Evolutionary conservation across 106 monocot species (phyloP), one percentile per base, ranked within the genome.

Genomic region (Vanilla planifolia): DNA sequence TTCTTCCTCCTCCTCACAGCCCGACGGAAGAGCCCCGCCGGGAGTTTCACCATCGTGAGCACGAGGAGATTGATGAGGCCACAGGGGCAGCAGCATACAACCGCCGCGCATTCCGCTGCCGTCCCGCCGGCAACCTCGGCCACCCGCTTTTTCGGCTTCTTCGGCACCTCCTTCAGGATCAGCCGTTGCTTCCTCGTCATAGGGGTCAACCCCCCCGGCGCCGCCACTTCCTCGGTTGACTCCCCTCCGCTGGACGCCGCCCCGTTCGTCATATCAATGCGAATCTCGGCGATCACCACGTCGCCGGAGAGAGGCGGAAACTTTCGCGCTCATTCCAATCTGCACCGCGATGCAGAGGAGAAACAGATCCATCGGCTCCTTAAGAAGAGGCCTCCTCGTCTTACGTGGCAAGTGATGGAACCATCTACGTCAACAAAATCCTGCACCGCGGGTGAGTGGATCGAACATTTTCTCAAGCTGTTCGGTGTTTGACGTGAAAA

Each of bases 171-270:
- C 55, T 51, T 55, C 57, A 34, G 22, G 39, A 57, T 60, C 42
- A 9, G 16, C 14, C 35, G 44, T 5, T 59, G 69, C 51, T n/a
- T 47, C 59, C 65, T 65, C 52, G 55, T 66, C n/a, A 68, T 72
- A 32, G 63, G 28, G 47, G 28, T 64, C 9, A 66, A 67, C 32
- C 55, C n/a, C 10, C 66, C 68, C 27, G 60, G 52, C 1, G 73
- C 47, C 6, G 70, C n/a, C n/a, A n/a, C n/a, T n/a, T n/a, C n/a
- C n/a, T n/a, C n/a, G 24, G 11, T 8, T 2, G 24, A 26, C 25
- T 21, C 21, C 50, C 5, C 10, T 7, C 40, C 40, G 40, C 40
- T 40, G 11, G 11, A 7, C 40, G 40, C 40, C 40, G 7, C 40
- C 40, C 40, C 11, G 14, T 14, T 7, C 40, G 40, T 1, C 40